Evolutionary conservation across 2,329 filamentous ascomycete species (phyloP).

Genomic region (Dendrostoma leiphaemia): DNA sequence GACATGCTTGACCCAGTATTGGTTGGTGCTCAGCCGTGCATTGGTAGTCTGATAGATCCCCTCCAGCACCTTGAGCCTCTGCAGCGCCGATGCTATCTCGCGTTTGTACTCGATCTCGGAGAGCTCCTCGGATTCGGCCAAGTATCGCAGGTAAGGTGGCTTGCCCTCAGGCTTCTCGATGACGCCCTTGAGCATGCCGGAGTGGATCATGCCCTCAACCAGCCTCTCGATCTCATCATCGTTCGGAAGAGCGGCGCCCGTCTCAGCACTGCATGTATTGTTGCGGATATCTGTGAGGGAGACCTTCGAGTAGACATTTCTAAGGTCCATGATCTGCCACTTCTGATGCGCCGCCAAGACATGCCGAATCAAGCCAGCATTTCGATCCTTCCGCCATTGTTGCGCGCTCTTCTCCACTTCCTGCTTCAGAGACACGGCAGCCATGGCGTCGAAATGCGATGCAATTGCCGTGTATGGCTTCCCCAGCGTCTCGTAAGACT

Average conservation of each 20-base stretch:
- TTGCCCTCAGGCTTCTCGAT: conserved; percentile 44
- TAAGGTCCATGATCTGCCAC: conserved; percentile 72
- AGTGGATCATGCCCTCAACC: conserved; percentile 53
- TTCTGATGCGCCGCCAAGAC: conserved; percentile 70
- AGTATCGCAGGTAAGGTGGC: conserved; percentile 51
- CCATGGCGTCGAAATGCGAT: conserved; percentile 59
- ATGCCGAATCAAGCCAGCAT: conserved; percentile 66
- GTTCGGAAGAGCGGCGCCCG: conserved; percentile 40
- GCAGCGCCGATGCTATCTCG: conserved; percentile 41
- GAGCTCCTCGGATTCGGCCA: conserved; percentile 38
- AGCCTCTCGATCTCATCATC: conserved; percentile 45
- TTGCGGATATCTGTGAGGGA: conserved; percentile 51
- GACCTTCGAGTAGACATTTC: conserved; percentile 65
- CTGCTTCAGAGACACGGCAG: conserved; percentile 56
- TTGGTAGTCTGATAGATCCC: conserved; percentile 50
- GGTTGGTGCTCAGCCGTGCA: conserved; percentile 52
- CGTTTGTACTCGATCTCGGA: conserved; percentile 50
- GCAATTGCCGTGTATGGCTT: conserved; percentile 72
- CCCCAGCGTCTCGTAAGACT: conserved; percentile 55
- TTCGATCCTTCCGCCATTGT: conserved; percentile 71
- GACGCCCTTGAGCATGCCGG: conserved; percentile 50
- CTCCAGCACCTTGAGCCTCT: conserved; percentile 43
- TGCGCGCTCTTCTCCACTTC: conserved; percentile 54
- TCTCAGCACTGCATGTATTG: conserved; percentile 53
- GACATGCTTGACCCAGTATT: conserved; percentile 52